Evolutionary conservation across 441 rosid species (phyloP).

Genomic region (Viola pubescens): DNA sequence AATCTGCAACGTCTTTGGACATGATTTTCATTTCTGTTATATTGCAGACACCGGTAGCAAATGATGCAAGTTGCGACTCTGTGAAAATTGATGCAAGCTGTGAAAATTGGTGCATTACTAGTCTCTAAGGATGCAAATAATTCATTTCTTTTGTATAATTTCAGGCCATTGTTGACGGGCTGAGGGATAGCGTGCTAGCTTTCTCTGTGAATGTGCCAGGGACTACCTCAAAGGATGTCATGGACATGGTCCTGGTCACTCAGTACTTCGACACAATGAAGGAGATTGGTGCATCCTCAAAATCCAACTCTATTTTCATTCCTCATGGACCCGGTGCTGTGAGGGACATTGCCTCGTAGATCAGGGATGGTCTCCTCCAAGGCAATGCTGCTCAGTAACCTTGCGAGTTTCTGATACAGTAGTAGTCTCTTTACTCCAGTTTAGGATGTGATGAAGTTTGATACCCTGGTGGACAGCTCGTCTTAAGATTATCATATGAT

Average conservation of each 20-base stretch:
- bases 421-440: no score
- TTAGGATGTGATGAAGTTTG: no score
- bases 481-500: no score
- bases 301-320: conserved; percentile 34
- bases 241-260: conserved; percentile 39
- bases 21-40: conserved; percentile 10
- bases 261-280: conserved; percentile 40
- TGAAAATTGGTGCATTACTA: no score
- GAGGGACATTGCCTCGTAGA: conserved; percentile 25
- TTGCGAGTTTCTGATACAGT: no score
- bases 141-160: no score
- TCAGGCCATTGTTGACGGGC: conserved; percentile 63
- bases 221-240: conserved; percentile 33
- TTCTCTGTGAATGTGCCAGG: conserved; percentile 37
- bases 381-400: conserved; percentile 6
- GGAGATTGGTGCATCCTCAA: conserved; percentile 40
- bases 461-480: no score
- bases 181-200: conserved; percentile 41
- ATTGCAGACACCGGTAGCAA: conserved; percentile 49
- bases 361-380: conserved; percentile 33
- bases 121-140: no score
- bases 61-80: conserved; percentile 90
- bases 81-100: no score
- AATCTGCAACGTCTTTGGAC: conserved; percentile 1
- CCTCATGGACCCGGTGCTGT: conserved; percentile 40